Conservation (phyloP, 306 rosid species). For the Rubus idaeus region DNA sequence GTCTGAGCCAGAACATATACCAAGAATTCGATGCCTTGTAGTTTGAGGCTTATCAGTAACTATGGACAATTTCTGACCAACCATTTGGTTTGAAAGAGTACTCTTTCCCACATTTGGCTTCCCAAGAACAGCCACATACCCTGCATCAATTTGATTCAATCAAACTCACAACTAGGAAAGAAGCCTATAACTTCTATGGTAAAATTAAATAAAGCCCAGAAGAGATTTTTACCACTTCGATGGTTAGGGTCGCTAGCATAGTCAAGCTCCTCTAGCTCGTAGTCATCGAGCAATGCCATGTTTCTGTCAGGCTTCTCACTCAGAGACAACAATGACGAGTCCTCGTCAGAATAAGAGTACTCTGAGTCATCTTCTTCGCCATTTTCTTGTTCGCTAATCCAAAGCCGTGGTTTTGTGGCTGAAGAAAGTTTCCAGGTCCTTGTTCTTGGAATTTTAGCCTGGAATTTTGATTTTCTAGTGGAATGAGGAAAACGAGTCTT, state of each 20-base stretch:
- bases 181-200: not conserved
- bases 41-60: slow-evolving; percentile 99
- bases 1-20: slow-evolving; percentile 82
- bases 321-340: slow-evolving; percentile 68
- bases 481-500: slow-evolving; percentile 24
- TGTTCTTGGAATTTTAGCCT: slow-evolving; percentile 17
- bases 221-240: slow-evolving; percentile 61
- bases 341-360: slow-evolving; percentile 55
- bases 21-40: slow-evolving; percentile 89
- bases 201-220: not conserved
- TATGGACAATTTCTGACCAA: slow-evolving; percentile 90
- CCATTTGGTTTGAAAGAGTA: slow-evolving; percentile 88
- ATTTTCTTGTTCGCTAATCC: slow-evolving; percentile 27
- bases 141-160: slow-evolving; percentile 45
- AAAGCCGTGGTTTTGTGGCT: slow-evolving; percentile 18
- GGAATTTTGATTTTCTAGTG: slow-evolving; percentile 24
- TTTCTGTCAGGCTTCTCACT: slow-evolving; percentile 81
- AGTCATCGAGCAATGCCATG: slow-evolving; percentile 66
- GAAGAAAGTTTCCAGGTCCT: slow-evolving; percentile 26
- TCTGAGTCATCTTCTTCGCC: slow-evolving; percentile 34
- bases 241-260: slow-evolving; percentile 49
- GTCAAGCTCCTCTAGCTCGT: slow-evolving; percentile 75
- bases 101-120: slow-evolving; percentile 98
- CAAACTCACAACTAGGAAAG: slow-evolving; percentile 17
- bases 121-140: slow-evolving; percentile 90